Evolutionary conservation across 768 basidiomycete genomes (phyloP).

Genomic region (Leccinum barrowsii): DNA sequence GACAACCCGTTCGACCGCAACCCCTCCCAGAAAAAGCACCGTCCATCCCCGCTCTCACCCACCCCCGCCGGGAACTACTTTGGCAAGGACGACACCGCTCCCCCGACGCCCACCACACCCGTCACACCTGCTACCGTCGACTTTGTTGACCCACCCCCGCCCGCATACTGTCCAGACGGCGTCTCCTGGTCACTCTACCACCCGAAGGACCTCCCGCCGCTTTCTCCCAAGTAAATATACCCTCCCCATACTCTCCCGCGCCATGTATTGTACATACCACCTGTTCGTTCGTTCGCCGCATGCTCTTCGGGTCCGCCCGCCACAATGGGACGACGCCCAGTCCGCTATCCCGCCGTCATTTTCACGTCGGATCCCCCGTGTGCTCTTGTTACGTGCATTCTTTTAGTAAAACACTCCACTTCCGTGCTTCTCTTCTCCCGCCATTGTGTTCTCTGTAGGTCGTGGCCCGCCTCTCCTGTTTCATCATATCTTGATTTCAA

Average conservation of each 20-base stretch:
- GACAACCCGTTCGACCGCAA: not conserved
- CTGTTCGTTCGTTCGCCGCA: not conserved
- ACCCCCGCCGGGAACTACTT: slow-evolving; percentile 3
- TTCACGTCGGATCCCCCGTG: not conserved
- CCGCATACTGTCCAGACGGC: slow-evolving; percentile 22
- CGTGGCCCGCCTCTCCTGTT: not conserved
- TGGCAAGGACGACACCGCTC: slow-evolving; percentile 21
- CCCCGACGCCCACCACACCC: slow-evolving; percentile 17
- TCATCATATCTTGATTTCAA: not conserved
- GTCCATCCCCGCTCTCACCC: slow-evolving; percentile 14
- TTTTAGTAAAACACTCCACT: not conserved
- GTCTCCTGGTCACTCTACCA: slow-evolving; percentile 3
- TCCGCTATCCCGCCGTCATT: not conserved
- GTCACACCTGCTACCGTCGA: slow-evolving; percentile 2
- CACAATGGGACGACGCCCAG: not conserved
- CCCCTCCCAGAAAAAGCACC: slow-evolving; percentile 4
- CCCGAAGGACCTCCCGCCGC: not conserved
- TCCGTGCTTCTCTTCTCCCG: not conserved
- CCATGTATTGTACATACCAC: slow-evolving; percentile 2
- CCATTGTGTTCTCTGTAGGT: not conserved
- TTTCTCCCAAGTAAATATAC: not conserved
- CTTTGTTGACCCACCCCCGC: slow-evolving; percentile 26
- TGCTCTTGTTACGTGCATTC: not conserved
- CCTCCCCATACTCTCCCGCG: not conserved
- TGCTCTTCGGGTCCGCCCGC: not conserved